A percentile compares a stretch with the other conserved stretches of the same genome.
Conservation (phyloP, 805 yeast genomes). For the Kuraishia floccosa region DNA sequence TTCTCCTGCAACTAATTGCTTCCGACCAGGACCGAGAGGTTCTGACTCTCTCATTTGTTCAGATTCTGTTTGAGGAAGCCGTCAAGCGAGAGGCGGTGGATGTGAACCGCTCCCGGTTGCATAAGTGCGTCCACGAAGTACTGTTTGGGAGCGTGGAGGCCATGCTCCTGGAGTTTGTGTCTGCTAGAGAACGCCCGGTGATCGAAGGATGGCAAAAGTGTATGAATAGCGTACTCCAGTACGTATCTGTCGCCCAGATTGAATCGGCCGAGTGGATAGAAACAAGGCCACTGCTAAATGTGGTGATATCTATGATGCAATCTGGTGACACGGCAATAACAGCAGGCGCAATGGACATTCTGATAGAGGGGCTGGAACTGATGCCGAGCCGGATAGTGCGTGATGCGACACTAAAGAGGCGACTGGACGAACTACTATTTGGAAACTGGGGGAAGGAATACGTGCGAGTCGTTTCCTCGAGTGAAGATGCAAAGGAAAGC, state of each 20-base stretch:
- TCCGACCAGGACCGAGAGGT: conserved; percentile 4
- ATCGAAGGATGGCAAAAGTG: no score
- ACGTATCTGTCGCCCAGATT: conserved; percentile 23
- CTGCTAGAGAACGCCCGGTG: no score
- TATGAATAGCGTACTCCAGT: conserved; percentile 23
- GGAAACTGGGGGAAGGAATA: conserved; percentile 32
- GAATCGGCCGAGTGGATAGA: conserved; percentile 17
- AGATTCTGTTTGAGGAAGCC: conserved; percentile 42
- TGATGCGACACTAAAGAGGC: conserved; percentile 19
- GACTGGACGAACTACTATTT: conserved; percentile 24
- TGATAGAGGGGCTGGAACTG: conserved; percentile 35
- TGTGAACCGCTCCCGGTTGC: conserved; percentile 17
- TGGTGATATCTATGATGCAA: conserved; percentile 9
- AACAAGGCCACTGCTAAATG: conserved; percentile 7
- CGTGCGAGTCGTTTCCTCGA: conserved; percentile 16
- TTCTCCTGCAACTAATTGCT: background rate
- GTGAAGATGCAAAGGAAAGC: conserved; percentile 23
- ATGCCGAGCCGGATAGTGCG: no score
- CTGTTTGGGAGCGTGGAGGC: conserved; percentile 21
- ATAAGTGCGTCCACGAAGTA: conserved; percentile 22
- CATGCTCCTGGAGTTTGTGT: conserved; percentile 10
- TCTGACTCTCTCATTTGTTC: conserved; percentile 21
- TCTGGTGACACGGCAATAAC: conserved; percentile 5
- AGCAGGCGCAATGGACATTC: conserved; percentile 17
- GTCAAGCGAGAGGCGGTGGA: conserved; percentile 21